phyloP scores from a whole-genome alignment of 2,329 filamentous ascomycete genomes.

The Pseudopyrenochaeta lycopersici region DNA sequence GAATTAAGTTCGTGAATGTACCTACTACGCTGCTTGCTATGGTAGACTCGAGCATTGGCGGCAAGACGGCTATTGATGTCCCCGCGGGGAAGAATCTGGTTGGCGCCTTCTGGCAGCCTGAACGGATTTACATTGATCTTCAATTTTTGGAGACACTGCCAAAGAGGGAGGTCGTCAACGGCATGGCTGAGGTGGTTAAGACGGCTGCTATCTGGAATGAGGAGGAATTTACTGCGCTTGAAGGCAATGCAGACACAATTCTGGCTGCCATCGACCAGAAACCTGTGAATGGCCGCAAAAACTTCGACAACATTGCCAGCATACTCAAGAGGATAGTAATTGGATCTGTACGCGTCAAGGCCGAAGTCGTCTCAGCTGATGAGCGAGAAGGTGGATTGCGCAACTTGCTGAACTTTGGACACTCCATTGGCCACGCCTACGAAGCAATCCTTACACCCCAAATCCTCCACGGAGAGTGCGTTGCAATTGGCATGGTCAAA shows the following conservation, averaged over 20 bases:
- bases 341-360: constrained; percentile 92
- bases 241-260: constrained; percentile 81
- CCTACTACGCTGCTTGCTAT: constrained; percentile 94
- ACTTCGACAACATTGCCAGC: constrained; percentile 73
- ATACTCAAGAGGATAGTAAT: constrained; percentile 73
- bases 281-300: constrained; percentile 62
- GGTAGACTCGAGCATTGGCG: constrained; percentile 98
- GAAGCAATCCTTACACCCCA: constrained; percentile 96
- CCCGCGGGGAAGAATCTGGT: constrained; percentile 96
- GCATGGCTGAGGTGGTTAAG: constrained; percentile 98
- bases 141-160: constrained; percentile 90
- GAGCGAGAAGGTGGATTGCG: constrained; percentile 93
- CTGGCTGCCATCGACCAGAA: constrained; percentile 74
- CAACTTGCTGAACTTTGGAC: constrained; percentile 96
- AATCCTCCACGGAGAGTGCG: constrained; percentile 92
- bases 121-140: constrained; percentile 92
- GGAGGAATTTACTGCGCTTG: constrained; percentile 82
- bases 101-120: constrained; percentile 95
- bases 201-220: constrained; percentile 97
- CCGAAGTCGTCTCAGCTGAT: constrained; percentile 90
- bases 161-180: constrained; percentile 93
- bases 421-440: constrained; percentile 96
- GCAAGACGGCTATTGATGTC: constrained; percentile 97
- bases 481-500: constrained; percentile 98
- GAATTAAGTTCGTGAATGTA: constrained; percentile 94